These are phyloP conservation scores for Psilocybe tampanensis DNA, from an alignment of 768 basidiomycete genomes.

Conservation along the genomic window DNA sequence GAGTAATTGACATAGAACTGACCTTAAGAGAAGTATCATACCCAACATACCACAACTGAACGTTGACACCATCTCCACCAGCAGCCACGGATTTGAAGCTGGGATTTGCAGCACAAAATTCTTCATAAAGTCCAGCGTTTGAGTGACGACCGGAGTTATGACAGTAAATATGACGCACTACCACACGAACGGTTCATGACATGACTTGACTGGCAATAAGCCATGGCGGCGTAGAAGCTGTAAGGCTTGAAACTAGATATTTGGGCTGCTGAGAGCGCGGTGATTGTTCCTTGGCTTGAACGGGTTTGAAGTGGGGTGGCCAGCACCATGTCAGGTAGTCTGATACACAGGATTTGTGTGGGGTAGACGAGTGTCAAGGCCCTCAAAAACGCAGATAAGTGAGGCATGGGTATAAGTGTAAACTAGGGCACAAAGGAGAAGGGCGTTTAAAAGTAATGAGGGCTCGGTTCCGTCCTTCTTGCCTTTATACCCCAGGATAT, in stretches of 20 bases:
- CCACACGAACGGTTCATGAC: constrained; percentile 55
- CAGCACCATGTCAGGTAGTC: no score
- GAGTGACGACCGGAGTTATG: not conserved
- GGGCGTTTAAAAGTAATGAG: no score
- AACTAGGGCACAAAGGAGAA: no score
- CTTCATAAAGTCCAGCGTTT: not conserved
- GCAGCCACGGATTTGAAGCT: constrained; percentile 43
- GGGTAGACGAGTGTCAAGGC: no score
- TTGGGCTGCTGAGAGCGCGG: constrained; percentile 9
- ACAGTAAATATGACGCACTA: constrained; percentile 5
- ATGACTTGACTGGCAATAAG: constrained; percentile 28
- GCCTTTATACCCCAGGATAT: no score
- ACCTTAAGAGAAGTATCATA: not conserved
- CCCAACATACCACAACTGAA: constrained; percentile 38
- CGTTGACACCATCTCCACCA: constrained; percentile 41
- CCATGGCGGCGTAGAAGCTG: constrained; percentile 49
- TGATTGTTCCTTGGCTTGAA: no score
- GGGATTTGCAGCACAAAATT: constrained; percentile 25
- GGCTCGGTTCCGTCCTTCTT: no score
- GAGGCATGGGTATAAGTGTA: no score
- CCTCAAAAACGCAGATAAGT: no score
- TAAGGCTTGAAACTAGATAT: constrained; percentile 41
- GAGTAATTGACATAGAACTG: not conserved
- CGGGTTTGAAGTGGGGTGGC: no score
- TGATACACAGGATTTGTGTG: no score